Percentiles rank a stretch among this genome's conserved stretches.
These are phyloP conservation scores for Dalechampia spathulata DNA, from an alignment of 441 rosid species.

Conservation along the genomic window DNA sequence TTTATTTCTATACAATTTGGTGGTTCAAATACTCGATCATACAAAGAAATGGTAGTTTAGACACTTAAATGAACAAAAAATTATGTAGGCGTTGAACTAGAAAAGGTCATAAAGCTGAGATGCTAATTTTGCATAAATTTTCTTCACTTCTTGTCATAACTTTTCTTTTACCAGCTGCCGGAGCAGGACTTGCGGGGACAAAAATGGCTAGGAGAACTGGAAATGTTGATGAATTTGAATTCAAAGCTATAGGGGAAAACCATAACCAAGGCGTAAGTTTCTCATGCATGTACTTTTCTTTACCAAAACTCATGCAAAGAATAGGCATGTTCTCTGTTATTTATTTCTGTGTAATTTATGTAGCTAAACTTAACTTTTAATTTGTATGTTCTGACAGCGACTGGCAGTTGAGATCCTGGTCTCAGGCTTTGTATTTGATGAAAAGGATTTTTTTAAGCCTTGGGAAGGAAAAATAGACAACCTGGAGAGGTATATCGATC, in stretches of 20 bases:
- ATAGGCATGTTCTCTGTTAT: not conserved
- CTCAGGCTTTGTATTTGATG: conserved; percentile 65
- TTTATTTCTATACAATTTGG: no score
- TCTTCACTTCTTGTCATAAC: not conserved
- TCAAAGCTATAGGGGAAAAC: conserved; percentile 68
- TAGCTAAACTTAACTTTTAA: not conserved
- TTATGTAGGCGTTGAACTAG: no score
- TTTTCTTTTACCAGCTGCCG: conserved; percentile 62
- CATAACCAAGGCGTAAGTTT: conserved; percentile 83
- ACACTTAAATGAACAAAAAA: no score
- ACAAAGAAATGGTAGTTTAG: no score
- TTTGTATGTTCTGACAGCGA: conserved; percentile 42
- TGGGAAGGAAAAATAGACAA: conserved; percentile 77
- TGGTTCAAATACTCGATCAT: no score
- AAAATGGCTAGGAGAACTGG: conserved; percentile 96
- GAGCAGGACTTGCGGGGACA: conserved; percentile 94
- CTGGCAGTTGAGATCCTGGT: conserved; percentile 78
- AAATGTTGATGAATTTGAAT: conserved; percentile 79
- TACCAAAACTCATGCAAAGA: not conserved
- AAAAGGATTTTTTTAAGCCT: conserved; percentile 70
- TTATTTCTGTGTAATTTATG: not conserved
- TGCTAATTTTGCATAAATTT: no score
- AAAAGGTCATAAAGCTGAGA: no score
- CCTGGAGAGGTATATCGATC: conserved; percentile 55
- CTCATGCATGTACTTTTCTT: not conserved